Evolutionary conservation across 2,329 filamentous ascomycete species (phyloP), one percentile per base, ranked within the genome.

Genomic region (Lachnellula subtilissima): DNA sequence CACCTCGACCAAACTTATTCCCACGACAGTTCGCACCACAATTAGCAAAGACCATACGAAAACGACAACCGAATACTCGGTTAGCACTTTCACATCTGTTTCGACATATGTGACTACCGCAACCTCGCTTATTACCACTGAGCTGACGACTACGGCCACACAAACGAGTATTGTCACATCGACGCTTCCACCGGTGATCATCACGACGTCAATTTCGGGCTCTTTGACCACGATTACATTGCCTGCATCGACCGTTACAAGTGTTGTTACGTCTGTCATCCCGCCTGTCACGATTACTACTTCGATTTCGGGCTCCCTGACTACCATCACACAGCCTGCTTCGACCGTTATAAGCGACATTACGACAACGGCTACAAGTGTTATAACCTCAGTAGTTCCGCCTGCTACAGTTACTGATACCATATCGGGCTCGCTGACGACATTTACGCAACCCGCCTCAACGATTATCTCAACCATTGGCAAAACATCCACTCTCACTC

Each of bases 191-290:
- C 14, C 39, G 3, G 51, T 47, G 3, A 57, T 50, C 2, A 43
- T 59, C 14, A 56, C 54, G 8, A 54, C 54, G 15, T 52, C 54
- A 25, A 39, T 50, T 4, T 50, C 48, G 6, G 48, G 28, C 12
- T 19, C 48, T 19, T 14, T 28, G 9, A 28, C 28, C 6, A 39
- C 36, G 50, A 9, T 28, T 14, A 55, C 49, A 14, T 39, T 59
- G 3, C 50, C 52, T n/a, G 57, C 17, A 3, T 28, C 50, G 5
- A 64, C 58, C n/a, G 22, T 57, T 17, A 58, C 51, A 2, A 57
- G 14, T n/a, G 47, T 49, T 15, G 15, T 32, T 5, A 49, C 47
- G 11, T 35, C 32, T 6, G 12, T 19, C 6, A 50, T 50, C 4
- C 32, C 28, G 5, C 39, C 42, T 12, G 32, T 50, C 5, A 57